Base-by-base conservation (phyloP, 164 flowering plant genomes). In the Liquidambar formosana region DNA sequence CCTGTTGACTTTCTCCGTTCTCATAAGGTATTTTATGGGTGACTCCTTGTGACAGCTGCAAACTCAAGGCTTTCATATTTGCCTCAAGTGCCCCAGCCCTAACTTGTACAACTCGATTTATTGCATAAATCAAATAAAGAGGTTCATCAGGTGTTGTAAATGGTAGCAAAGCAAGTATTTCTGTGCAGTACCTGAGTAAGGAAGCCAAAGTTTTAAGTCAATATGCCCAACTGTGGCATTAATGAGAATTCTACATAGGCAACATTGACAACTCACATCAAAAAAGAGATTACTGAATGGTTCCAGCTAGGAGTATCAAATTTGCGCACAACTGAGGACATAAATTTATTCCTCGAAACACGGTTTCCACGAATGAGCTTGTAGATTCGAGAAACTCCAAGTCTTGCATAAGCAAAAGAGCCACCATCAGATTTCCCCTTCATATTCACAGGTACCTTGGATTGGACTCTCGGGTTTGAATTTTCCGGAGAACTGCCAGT, bases 281-380 rank as follows among this genome's bases (percentile, higher is more conserved):
- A 76, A 68, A 96, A 96, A 63, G 93, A 87, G 28, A 89, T 66
- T 0, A 79, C 69, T 63, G 86, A 70, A 59, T 67, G 74, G 69
- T 68, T 82, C 82, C 85, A 81, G 75, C 73, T 77, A 3, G 94
- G 89, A 59, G 70, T 83, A 70, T 93, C 98, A 77, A 88, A 93
- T 71, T 96, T 96, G 54, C 96, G 95, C 33, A 96, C 77, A 58
- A 96, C 89, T 1, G 99, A 96, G 57, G 91, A 85, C 90, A 96
- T 91, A 77, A 93, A 96, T 79, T 92, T 96, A 80, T 91, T 93
- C 71, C 99, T 88, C 43, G 97, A 86, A 63, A 81, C 70, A 33
- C 98, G 93, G 76, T 93, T 96, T 67, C 88, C 94, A 71, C 97
- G 96, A 68, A 93, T 89, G 28, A 96, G 95, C 81, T 84, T 90